Percentiles rank a stretch among this genome's conserved stretches.
phyloP scores from a whole-genome alignment of 2,329 filamentous ascomycete species.

The Nemania bipapillata region DNA sequence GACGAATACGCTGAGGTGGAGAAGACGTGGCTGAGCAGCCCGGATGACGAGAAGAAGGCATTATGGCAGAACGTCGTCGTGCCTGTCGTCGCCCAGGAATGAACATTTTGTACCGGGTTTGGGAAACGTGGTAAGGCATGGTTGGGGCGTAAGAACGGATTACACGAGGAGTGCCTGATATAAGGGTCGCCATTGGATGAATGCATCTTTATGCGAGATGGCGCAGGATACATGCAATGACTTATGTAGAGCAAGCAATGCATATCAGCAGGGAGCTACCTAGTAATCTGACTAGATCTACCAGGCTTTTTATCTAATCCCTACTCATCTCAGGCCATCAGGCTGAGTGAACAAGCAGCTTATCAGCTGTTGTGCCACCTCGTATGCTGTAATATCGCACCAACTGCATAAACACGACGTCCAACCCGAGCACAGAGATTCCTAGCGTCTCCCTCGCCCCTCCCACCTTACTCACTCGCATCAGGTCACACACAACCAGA shows the following conservation, averaged over 20 bases:
- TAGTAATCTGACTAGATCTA: slow-evolving; percentile 15
- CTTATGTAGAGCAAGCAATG: slow-evolving; percentile 13
- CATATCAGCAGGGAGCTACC: not conserved
- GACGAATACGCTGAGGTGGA: slow-evolving; percentile 47
- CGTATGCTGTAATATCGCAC: not conserved
- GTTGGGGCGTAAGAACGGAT: not conserved
- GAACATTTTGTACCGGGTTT: not conserved
- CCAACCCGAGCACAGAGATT: not conserved
- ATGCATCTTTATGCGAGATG: not conserved
- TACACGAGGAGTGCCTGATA: not conserved
- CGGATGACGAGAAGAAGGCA: slow-evolving; percentile 44
- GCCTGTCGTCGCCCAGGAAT: slow-evolving; percentile 52
- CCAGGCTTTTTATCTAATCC: not conserved
- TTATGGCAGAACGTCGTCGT: slow-evolving; percentile 50
- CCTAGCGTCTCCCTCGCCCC: not conserved
- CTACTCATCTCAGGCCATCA: not conserved
- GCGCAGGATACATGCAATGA: not conserved
- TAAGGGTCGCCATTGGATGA: not conserved
- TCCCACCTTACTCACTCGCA: not conserved
- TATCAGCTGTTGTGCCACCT: not conserved
- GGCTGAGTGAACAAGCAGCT: not conserved
- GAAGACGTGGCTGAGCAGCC: slow-evolving; percentile 47
- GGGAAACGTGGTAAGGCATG: not conserved
- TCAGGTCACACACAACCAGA: not conserved
- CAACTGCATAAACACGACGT: not conserved